Percentiles rank a stretch among this genome's conserved stretches.
These are phyloP conservation scores for Dendrothele bispora DNA, from an alignment of 768 basidiomycete genomes.

Conservation along the genomic window DNA sequence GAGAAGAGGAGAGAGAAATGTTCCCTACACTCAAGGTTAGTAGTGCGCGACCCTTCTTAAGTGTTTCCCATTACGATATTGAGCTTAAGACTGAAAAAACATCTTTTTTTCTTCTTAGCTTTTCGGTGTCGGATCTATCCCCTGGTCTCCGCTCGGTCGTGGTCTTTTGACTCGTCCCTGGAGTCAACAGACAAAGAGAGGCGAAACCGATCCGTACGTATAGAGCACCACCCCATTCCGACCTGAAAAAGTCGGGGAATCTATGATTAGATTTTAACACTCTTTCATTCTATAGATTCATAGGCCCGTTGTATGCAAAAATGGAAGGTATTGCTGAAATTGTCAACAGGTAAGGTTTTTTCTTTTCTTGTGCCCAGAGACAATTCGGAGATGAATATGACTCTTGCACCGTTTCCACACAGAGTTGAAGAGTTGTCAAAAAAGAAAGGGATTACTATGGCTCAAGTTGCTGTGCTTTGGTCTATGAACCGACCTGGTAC, in stretches of 20 bases:
- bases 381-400: no score
- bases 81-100: no score
- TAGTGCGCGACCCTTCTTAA: no score
- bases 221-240: not conserved
- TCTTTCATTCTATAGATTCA: no score
- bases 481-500: no score
- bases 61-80: no score
- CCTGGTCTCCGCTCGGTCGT: constrained; percentile 61
- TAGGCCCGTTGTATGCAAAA: no score
- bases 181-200: constrained; percentile 38
- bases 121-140: constrained; percentile 55
- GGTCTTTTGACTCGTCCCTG: constrained; percentile 47
- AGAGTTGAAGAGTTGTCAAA: constrained; percentile 59
- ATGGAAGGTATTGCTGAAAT: constrained; percentile 25
- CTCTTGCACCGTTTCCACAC: no score
- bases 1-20: constrained; percentile 68
- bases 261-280: no score
- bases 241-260: no score
- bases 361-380: no score
- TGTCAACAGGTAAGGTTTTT: constrained; percentile 35
- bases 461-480: constrained; percentile 58
- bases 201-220: constrained; percentile 32
- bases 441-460: constrained; percentile 53
- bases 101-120: no score
- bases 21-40: constrained; percentile 55